A percentile compares a stretch with the other conserved stretches of the same genome.
phyloP scores from a whole-genome alignment of 306 rosid species.

The Morella rubra region DNA sequence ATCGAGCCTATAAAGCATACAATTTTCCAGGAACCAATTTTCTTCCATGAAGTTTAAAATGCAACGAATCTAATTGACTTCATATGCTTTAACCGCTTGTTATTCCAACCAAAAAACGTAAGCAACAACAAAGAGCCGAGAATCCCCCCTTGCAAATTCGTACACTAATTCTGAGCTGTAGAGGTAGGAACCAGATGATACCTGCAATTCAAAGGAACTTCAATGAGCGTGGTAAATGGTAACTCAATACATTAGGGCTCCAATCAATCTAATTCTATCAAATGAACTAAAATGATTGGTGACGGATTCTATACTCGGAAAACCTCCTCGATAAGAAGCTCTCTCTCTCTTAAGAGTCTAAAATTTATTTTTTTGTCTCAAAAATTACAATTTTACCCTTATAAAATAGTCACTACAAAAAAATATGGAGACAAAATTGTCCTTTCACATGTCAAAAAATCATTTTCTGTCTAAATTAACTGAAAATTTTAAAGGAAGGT shows the following conservation, averaged over 20 bases:
- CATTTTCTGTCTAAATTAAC: too few relatives aligned
- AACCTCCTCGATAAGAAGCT: not conserved
- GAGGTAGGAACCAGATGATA: not conserved
- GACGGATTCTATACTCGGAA: not conserved
- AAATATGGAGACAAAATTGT: too few relatives aligned
- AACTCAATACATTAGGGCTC: not conserved
- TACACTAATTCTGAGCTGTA: not conserved
- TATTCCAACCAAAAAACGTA: not conserved
- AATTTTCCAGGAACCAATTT: not conserved
- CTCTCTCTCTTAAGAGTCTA: not conserved
- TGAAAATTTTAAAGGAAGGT: too few relatives aligned
- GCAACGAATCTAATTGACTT: not conserved
- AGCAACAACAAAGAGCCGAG: not conserved
- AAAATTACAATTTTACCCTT: too few relatives aligned
- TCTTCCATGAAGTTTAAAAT: not conserved
- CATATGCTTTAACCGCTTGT: not conserved
- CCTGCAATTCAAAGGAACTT: not conserved
- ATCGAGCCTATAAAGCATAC: too few relatives aligned
- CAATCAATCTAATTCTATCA: not conserved
- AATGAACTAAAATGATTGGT: not conserved
- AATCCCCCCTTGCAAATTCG: not conserved
- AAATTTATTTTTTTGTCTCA: too few relatives aligned
- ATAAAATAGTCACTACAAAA: too few relatives aligned
- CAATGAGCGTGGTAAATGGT: not conserved
- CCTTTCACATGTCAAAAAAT: too few relatives aligned